Evolutionary conservation across 75 land plant genomes (phyloP), one percentile per base, ranked within the genome.

Genomic region (Selaginella tamariscina): DNA sequence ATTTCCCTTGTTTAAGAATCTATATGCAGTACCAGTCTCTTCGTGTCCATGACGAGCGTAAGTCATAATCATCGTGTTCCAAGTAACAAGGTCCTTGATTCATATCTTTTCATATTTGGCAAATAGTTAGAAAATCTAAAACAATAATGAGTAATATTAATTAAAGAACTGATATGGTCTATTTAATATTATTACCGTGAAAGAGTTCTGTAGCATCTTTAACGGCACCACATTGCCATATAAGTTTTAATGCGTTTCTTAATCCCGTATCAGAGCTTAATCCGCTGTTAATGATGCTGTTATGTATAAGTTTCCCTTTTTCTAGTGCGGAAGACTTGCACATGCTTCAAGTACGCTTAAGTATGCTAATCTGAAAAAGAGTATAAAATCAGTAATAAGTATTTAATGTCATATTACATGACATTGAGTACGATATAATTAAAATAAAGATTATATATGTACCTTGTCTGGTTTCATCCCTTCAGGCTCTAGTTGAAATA

Each of bases 291-390:
- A 59, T 23, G 23, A 59, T 59, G 23, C 26, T 21, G 8, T 8
- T 23, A 59, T 59, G 62, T 9, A 59, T 23, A n/a, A 21, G 9
- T 23, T n/a, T 59, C 8, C 62, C 62, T n/a, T 59, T 8, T 23
- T 59, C 62, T 23, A 59, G 62, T 8, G 62, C 62, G 8, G 62
- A 2, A 59, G 26, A 21, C 62, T 59, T 21, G 62, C 5, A 59
- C 62, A 59, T 8, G 62, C 62, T 5, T 59, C 62, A n/a, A 59
- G 62, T 9, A 59, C 62, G 26, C 62, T 59, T n/a, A 59, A 39
- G 49, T 39, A 39, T 15, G 49, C 15, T 5, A n/a, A n/a, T n/a
- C n/a, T n/a, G n/a, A n/a, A n/a, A n/a, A n/a, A n/a, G n/a, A n/a
- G n/a, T n/a, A n/a, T n/a, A n/a, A n/a, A n/a, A n/a, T n/a, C n/a